Percentiles rank a stretch among this genome's conserved stretches.
These are phyloP conservation scores for Trichocladium uniseriatum DNA, from an alignment of 495 filamentous ascomycete species.

Conservation along the genomic window DNA sequence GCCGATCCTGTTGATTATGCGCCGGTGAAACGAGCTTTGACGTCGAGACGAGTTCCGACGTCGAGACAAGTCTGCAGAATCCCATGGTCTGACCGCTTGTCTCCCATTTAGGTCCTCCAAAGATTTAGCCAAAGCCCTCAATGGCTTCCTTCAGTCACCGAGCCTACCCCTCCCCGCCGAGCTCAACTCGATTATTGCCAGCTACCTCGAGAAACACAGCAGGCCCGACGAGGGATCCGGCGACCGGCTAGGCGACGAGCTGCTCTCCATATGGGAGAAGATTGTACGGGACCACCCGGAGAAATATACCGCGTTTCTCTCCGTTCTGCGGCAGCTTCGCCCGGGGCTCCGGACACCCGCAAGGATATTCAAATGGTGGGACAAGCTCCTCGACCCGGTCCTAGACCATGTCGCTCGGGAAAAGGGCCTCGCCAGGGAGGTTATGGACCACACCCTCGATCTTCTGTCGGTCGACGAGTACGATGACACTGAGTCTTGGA, in stretches of 20 bases:
- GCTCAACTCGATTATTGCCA: slow-evolving; percentile 45
- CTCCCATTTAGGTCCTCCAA: slow-evolving; percentile 34
- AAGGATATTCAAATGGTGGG: slow-evolving; percentile 56
- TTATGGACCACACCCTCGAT: slow-evolving; percentile 44
- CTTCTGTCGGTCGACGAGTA: slow-evolving; percentile 49
- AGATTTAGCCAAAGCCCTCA: slow-evolving; percentile 53
- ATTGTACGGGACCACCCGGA: slow-evolving; percentile 43
- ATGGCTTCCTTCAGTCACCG: slow-evolving; percentile 41
- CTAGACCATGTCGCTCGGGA: slow-evolving; percentile 48
- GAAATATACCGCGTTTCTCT: slow-evolving; percentile 52
- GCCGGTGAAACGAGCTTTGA: too few relatives aligned
- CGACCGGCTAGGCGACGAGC: slow-evolving; percentile 57
- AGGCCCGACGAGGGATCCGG: slow-evolving; percentile 50
- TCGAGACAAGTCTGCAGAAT: background rate
- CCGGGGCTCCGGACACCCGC: slow-evolving; percentile 47
- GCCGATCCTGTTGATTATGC: too few relatives aligned
- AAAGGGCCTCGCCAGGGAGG: slow-evolving; percentile 49
- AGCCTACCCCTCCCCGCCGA: slow-evolving; percentile 54
- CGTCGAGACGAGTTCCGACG: too few relatives aligned
- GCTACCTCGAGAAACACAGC: slow-evolving; percentile 51
- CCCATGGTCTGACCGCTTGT: slow-evolving; percentile 3
- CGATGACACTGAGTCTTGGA: slow-evolving; percentile 39
- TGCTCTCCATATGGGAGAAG: slow-evolving; percentile 50
- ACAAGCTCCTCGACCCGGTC: slow-evolving; percentile 49
- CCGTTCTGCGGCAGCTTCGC: slow-evolving; percentile 47